Base-by-base conservation (phyloP, 2,329 filamentous ascomycete species). In the Hypomyces rosellus region DNA sequence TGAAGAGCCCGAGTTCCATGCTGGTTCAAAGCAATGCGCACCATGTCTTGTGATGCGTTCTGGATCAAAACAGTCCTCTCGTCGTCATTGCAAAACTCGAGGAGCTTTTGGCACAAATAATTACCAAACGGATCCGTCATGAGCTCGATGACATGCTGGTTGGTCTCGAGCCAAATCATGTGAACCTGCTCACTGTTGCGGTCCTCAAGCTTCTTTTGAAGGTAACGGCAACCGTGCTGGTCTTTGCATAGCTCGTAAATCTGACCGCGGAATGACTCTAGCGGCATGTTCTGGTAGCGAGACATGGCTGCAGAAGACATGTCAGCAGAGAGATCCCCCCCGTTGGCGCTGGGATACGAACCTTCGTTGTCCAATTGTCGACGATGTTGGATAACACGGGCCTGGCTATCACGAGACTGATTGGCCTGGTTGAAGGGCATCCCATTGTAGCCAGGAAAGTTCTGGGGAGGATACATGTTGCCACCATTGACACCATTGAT, bases 111-210 rank as follows among this genome's bases (percentile, higher is more conserved):
- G 76, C 92, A 97, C 59, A 99, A 84, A 70, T 99, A 99, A 76
- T 99, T 99, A 67, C 93, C 93, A 69, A 99, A 99, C 9, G 93
- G 92, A 70, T 99, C 92, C 54, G 90, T 96, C 93, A 99, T 99
- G 57, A 99, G 78, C 74, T 99, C 93, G 56, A 95, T 85, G 60
- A 99, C 91, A 67, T 97, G 90, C 64, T 87, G 80, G 65, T 92
- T 89, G 48, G 91, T 96, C 75, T 99, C 93, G 30, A 85, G 76
- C 77, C 95, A 99, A 67, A 99, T 97, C 75, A 91, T 84, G 67
- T 95, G 87, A 46, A 96, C 81, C 62, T 95, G 82, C 25, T 92
- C 86, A 5, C 86, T 80, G 59, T 86, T 84, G 60, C 86, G 86
- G 64, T 95, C 92, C 72, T 99, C 93, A 5, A 99, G 78, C 74